Evolutionary conservation across 2,329 filamentous ascomycete genomes (phyloP).

Genomic region (Colletotrichum gloeosporioides): DNA sequence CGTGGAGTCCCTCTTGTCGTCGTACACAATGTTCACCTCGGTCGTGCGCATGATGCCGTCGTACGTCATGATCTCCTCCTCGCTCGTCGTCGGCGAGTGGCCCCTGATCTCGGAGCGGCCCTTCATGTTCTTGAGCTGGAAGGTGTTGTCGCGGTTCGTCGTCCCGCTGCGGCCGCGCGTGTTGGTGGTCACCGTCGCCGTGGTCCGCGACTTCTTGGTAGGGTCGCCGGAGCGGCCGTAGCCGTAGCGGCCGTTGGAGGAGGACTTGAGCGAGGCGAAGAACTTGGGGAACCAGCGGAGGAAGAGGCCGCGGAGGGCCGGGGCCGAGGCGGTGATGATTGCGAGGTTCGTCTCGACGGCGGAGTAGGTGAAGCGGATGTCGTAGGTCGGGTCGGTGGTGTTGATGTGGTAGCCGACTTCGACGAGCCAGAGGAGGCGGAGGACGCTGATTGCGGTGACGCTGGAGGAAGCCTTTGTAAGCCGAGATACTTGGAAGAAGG

Average conservation of each 20-base stretch:
- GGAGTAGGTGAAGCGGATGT: slow-evolving; percentile 33
- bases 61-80: slow-evolving; percentile 47
- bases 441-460: slow-evolving; percentile 14
- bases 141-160: neutral
- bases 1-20: neutral
- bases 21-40: slow-evolving; percentile 13
- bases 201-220: neutral
- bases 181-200: neutral
- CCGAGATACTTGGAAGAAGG: no score
- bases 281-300: slow-evolving; percentile 29
- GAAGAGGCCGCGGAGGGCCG: slow-evolving; percentile 43
- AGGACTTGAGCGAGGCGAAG: slow-evolving; percentile 26
- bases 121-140: slow-evolving; percentile 25
- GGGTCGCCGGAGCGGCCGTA: slow-evolving; percentile 7
- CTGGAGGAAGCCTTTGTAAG: slow-evolving; percentile 1
- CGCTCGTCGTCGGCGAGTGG: slow-evolving; percentile 36
- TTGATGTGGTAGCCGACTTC: slow-evolving; percentile 12
- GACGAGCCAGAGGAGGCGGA: slow-evolving; percentile 12
- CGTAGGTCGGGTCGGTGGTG: slow-evolving; percentile 30
- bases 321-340: slow-evolving; percentile 41
- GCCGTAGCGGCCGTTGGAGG: slow-evolving; percentile 12
- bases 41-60: slow-evolving; percentile 38
- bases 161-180: neutral
- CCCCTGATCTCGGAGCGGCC: slow-evolving; percentile 39
- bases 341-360: slow-evolving; percentile 42